A percentile compares a stretch with the other conserved stretches of the same genome.
These are phyloP conservation scores for Trichoderma cornu-damae DNA, from an alignment of 2,329 filamentous ascomycete genomes.

Conservation along the genomic window DNA sequence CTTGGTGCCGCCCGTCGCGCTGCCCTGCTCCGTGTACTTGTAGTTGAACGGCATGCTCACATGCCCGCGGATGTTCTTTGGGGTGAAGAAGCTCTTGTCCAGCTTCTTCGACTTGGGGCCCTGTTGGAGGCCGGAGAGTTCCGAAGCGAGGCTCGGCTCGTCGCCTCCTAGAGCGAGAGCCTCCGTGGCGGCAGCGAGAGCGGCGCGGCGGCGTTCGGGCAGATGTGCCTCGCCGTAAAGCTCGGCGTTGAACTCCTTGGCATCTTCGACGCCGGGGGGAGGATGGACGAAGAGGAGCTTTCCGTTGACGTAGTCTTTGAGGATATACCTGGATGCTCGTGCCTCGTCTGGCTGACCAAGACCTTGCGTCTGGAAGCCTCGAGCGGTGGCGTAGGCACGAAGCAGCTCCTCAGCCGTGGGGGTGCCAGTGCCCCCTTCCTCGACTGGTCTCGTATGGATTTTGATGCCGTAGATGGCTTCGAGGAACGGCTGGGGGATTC, in stretches of 20 bases:
- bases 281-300: constrained; percentile 91
- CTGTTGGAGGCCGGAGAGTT: constrained; percentile 48
- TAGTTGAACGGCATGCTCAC: constrained; percentile 79
- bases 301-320: constrained; percentile 97
- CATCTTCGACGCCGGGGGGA: constrained; percentile 68
- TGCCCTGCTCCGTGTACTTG: constrained; percentile 80
- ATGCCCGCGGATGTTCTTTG: constrained; percentile 58
- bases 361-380: constrained; percentile 87
- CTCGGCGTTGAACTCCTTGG: constrained; percentile 76
- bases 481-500: constrained; percentile 82
- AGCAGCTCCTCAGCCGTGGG: constrained; percentile 84
- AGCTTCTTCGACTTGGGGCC: constrained; percentile 71
- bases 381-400: constrained; percentile 76
- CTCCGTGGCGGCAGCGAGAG: constrained; percentile 50
- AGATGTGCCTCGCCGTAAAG: constrained; percentile 81
- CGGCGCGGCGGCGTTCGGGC: constrained; percentile 71
- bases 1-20: constrained; percentile 43
- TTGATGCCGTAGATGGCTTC: constrained; percentile 93
- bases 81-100: constrained; percentile 85
- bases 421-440: constrained; percentile 87
- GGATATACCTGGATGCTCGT: constrained; percentile 77
- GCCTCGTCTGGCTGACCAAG: constrained; percentile 90
- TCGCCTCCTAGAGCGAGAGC: constrained; percentile 39
- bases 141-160: constrained; percentile 36
- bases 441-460: constrained; percentile 71